Percentiles rank a stretch among this genome's conserved stretches.
Evolutionary conservation across 495 filamentous ascomycete species (phyloP).

Genomic region (Beverwykella pulmonaria): DNA sequence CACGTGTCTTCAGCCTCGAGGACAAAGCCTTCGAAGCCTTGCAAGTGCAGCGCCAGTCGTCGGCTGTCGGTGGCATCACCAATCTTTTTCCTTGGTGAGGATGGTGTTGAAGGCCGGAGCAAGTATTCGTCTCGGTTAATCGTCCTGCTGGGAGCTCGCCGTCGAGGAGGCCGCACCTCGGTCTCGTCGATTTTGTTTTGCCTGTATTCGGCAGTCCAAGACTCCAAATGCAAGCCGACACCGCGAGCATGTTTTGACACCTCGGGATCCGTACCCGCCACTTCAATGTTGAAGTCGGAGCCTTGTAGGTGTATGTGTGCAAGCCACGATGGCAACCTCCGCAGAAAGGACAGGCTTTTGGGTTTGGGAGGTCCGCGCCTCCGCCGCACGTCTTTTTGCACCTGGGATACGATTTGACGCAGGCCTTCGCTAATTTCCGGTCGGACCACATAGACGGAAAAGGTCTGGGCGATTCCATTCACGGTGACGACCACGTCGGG

Average conservation of each 20-base stretch:
- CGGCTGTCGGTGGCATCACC: conserved; percentile 71
- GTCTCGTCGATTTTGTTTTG: conserved; percentile 70
- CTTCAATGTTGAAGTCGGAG: conserved; percentile 83
- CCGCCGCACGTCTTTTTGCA: conserved; percentile 67
- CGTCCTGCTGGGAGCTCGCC: conserved; percentile 53
- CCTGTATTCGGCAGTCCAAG: conserved; percentile 88
- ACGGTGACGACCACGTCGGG: conserved; percentile 83
- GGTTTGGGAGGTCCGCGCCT: conserved; percentile 33
- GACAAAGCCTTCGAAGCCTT: conserved; percentile 84
- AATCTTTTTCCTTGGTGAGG: conserved; percentile 59
- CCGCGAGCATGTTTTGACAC: conserved; percentile 80
- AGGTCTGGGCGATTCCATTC: conserved; percentile 78
- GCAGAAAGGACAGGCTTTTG: conserved; percentile 65
- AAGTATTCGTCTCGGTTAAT: conserved; percentile 53
- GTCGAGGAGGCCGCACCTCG: conserved; percentile 55
- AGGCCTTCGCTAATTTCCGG: conserved; percentile 90
- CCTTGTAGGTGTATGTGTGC: conserved; percentile 81
- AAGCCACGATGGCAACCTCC: conserved; percentile 81
- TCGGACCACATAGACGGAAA: conserved; percentile 85
- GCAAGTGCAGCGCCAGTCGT: conserved; percentile 75
- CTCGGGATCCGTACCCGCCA: conserved; percentile 82
- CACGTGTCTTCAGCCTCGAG: conserved; percentile 82
- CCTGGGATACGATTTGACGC: conserved; percentile 83
- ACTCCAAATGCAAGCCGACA: conserved; percentile 81
- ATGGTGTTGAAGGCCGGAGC: conserved; percentile 61